Percentiles rank a stretch among this genome's conserved stretches.
Evolutionary conservation across 108 stramenopile genomes (phyloP).

Genomic region (Cyclotella sp.): DNA sequence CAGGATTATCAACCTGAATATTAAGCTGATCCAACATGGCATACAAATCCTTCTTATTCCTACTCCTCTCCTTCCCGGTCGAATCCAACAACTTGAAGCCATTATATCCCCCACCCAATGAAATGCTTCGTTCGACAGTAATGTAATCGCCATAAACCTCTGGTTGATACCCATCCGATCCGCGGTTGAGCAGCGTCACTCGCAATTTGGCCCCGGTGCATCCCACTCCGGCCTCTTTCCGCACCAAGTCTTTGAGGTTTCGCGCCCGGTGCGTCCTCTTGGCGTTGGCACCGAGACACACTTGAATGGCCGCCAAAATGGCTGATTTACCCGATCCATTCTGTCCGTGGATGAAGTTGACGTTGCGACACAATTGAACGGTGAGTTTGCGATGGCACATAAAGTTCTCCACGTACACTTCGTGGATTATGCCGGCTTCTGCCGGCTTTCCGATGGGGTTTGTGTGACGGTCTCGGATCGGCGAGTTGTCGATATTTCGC

Average conservation of each 20-base stretch:
- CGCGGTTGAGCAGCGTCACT: conserved; percentile 90
- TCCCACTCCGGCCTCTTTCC: conserved; percentile 76
- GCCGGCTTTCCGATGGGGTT: conserved; percentile 57
- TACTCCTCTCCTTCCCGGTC: conserved; percentile 55
- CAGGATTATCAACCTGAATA: conserved; percentile 96
- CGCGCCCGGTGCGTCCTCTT: conserved; percentile 85
- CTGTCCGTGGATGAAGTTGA: conserved; percentile 96
- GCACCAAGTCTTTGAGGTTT: conserved; percentile 86
- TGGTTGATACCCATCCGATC: conserved; percentile 84
- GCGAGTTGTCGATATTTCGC: conserved; percentile 7
- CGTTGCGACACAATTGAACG: conserved; percentile 77
- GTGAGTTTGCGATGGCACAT: conserved; percentile 92
- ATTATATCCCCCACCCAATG: conserved; percentile 73
- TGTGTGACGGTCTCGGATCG: conserved; percentile 32
- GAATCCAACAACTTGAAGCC: conserved; percentile 80
- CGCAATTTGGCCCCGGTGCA: conserved; percentile 74
- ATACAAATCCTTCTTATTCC: conserved; percentile 85
- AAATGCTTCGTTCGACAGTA: conserved; percentile 87
- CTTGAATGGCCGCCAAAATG: conserved; percentile 95
- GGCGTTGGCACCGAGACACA: conserved; percentile 95
- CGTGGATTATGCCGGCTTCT: conserved; percentile 72
- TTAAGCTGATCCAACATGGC: conserved; percentile 87
- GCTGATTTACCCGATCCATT: conserved; percentile 96
- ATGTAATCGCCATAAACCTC: conserved; percentile 91
- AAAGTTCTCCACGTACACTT: conserved; percentile 93